Evolutionary conservation across 2,329 filamentous ascomycete genomes (phyloP), one percentile per base, ranked within the genome.

Genomic region (Bipolaris cookei): DNA sequence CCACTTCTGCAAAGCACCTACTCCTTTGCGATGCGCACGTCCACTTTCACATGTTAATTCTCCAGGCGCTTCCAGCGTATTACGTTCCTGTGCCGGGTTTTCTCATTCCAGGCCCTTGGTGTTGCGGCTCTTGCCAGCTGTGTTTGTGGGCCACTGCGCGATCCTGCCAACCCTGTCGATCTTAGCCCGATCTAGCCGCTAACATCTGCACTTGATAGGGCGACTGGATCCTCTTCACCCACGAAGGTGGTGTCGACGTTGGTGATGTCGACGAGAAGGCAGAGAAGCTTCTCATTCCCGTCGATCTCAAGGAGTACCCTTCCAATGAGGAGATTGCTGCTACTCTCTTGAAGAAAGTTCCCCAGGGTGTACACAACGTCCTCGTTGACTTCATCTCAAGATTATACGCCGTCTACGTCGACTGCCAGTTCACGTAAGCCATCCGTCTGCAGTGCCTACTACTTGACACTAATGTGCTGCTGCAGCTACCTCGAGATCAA

Each of bases 191-290:
- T 55, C 68, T 42, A 25, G 45, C 56, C 39, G 63, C 77, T 78
- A 66, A 76, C 69, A 48, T 60, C 59, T 64, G 60, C 64, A 60
- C 57, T 62, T 78, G 2, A 30, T 30, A 98, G 95, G 95, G 95
- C 76, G 95, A 99, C 82, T 98, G 93, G 92, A 97, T 99, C 77
- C 91, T 99, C 76, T 99, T 99, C 86, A 97, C 94, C 74, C 92
- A 99, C 83, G 95, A 99, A 83, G 95, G 95, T 85, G 95, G 95
- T 90, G 93, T 99, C 69, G 95, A 99, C 81, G 95, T 99, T 72
- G 95, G 95, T 78, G 95, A 99, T 88, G 95, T 99, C 68, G 95
- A 99, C 75, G 92, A 88, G 66, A 99, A 99, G 86, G 95, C 95
- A 64, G 92, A 98, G 87, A 99, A 98, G 90, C 87, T 99, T 64